Conservation (phyloP, 345 rosid genomes). For the Alliaria petiolata region DNA sequence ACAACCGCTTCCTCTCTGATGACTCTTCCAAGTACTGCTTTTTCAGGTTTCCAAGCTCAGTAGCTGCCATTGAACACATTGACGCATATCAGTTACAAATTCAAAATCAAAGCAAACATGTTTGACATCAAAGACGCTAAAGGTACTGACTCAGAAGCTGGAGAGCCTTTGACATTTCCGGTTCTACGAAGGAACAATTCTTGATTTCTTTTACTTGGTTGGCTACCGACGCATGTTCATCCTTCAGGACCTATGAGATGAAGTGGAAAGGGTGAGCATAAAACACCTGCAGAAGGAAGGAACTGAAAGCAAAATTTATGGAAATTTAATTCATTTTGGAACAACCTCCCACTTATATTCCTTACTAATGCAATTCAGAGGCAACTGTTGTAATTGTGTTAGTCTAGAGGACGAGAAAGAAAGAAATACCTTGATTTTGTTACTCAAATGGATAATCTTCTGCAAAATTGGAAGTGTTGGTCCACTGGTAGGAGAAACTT, state of each 20-base stretch:
- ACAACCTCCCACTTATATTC: neutral
- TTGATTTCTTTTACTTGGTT: slow-evolving; percentile 49
- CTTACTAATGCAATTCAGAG: neutral
- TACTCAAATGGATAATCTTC: slow-evolving; percentile 59
- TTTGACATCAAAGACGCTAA: neutral
- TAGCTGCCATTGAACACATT: slow-evolving; percentile 41
- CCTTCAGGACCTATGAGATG: slow-evolving; percentile 57
- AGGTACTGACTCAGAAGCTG: slow-evolving; percentile 53
- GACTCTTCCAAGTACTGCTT: slow-evolving; percentile 66
- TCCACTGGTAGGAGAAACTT: slow-evolving; percentile 43
- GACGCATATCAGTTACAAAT: slow-evolving; percentile 7
- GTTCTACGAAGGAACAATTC: slow-evolving; percentile 40
- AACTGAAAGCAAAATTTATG: neutral
- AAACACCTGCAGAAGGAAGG: neutral
- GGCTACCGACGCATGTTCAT: slow-evolving; percentile 52
- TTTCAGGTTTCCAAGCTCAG: slow-evolving; percentile 59
- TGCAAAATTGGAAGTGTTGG: slow-evolving; percentile 71
- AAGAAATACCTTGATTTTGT: slow-evolving; percentile 57
- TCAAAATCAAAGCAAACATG: slow-evolving; percentile 1
- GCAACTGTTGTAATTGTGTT: neutral
- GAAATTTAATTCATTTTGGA: neutral
- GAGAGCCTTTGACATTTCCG: slow-evolving; percentile 44
- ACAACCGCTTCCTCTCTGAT: slow-evolving; percentile 65
- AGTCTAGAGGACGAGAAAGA: neutral
- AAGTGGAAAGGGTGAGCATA: neutral